These are phyloP conservation scores for Geum urbanum DNA, from an alignment of 306 rosid species.

Conservation along the genomic window DNA sequence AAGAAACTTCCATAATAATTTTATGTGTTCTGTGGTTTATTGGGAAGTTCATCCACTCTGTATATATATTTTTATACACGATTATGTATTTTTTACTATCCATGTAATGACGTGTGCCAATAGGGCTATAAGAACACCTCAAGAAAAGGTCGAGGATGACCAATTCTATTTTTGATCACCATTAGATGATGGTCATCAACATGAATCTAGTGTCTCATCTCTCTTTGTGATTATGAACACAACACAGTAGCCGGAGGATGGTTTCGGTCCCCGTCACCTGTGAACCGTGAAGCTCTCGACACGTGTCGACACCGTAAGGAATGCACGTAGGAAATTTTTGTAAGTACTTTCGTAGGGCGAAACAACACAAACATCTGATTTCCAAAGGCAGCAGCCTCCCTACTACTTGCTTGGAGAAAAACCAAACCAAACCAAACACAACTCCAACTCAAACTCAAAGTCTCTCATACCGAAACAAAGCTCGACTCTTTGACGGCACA, in stretches of 20 bases:
- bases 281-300: background rate
- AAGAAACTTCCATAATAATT: too few species aligned
- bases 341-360: background rate
- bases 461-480: too few species aligned
- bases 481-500: constrained; percentile 32
- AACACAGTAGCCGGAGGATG: background rate
- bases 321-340: background rate
- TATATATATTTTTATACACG: too few species aligned
- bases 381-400: constrained; percentile 7
- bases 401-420: constrained; percentile 51
- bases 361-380: constrained; percentile 6
- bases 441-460: background rate
- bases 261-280: constrained; percentile 18
- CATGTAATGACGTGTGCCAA: too few species aligned
- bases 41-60: too few species aligned
- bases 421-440: constrained; percentile 18
- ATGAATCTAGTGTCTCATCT: too few species aligned
- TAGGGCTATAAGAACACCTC: too few species aligned
- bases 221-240: background rate
- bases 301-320: constrained; percentile 3
- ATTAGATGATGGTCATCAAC: too few species aligned
- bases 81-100: too few species aligned
- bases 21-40: too few species aligned
- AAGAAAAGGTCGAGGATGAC: too few species aligned
- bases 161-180: too few species aligned